Evolutionary conservation across 2,329 filamentous ascomycete species (phyloP).

Genomic region (Nakataea oryzae): DNA sequence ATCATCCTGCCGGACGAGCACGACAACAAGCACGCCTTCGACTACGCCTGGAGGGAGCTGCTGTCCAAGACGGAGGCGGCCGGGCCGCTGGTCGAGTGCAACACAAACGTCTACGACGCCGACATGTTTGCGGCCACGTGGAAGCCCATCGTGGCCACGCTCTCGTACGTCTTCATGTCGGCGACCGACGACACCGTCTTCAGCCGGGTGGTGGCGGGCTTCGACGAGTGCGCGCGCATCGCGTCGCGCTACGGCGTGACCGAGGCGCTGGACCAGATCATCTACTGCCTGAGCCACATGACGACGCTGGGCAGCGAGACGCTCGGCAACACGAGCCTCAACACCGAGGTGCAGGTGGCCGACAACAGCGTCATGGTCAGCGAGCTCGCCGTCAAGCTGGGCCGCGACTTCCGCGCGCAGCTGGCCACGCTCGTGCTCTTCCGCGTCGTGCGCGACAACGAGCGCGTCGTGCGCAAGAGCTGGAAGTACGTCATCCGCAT

Average conservation of each 20-base stretch:
- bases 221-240: constrained; percentile 91
- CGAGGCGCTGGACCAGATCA: constrained; percentile 85
- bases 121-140: constrained; percentile 97
- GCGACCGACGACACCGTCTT: constrained; percentile 95
- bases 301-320: constrained; percentile 71
- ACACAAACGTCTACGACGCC: constrained; percentile 91
- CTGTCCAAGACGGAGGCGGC: constrained; percentile 73
- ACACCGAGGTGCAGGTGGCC: constrained; percentile 89
- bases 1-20: constrained; percentile 97
- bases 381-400: constrained; percentile 91
- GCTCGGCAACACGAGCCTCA: constrained; percentile 74
- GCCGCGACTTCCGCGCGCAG: constrained; percentile 86
- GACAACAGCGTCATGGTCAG: constrained; percentile 97
- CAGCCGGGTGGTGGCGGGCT: constrained; percentile 83
- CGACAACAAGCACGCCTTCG: constrained; percentile 91
- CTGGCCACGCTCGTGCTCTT: constrained; percentile 93
- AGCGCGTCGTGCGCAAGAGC: constrained; percentile 62
- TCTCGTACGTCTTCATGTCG: constrained; percentile 98
- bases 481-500: constrained; percentile 85
- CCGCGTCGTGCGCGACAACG: constrained; percentile 78
- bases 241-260: constrained; percentile 73
- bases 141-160: constrained; percentile 86
- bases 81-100: constrained; percentile 63
- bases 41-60: constrained; percentile 95
- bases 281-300: constrained; percentile 83